Base-by-base conservation (phyloP, 306 rosid species). In the Luffa aegyptiaca region DNA sequence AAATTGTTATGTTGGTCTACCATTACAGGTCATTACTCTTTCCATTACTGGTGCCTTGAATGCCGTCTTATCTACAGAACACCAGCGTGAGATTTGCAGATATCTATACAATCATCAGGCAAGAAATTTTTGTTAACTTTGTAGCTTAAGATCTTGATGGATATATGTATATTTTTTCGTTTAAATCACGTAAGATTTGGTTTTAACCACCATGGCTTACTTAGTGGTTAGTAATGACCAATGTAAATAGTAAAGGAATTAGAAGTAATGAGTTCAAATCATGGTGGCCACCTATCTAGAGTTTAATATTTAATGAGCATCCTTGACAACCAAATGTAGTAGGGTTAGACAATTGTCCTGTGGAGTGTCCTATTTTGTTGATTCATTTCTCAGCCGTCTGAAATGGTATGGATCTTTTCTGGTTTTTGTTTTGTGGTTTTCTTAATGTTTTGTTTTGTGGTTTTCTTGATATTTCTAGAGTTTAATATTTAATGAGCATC, bases 101-200 rank as follows among this genome's bases (percentile, higher is more conserved):
- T 84, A 84, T 45, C 78, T 79, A 26, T 78, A 84, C 79, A 84
- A 84, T 84, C 87, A 84, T 75, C 87, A 84, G 87, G 87, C 66
- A 84, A 73, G 31, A 26, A 26, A 26, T 26, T 26, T 26, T 26
- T 26, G 31, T 26, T 26, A 26, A 26, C 31, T 26, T 26, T 26
- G 8, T 45, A 5, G 69, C 73, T 18, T 65, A 65, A 18, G 52
- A 31, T 6, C 37, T 33, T 72, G 7, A 44, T 21, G 16, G 6
- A 14, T 20, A 44, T 69, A 26, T 26, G 31, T 26, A 26, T 26
- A 26, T 4, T 39, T 78, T 61, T n/a, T 73, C 21, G 42, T 77
- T 58, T 31, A 57, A 80, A 26, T 51, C 56, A n/a, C 21, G 13
- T 26, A 8, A 3, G 18, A 57, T n/a, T 57, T 57, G n/a, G 13